Conservation (phyloP, 768 basidiomycete species). For the Pisolithus sp. region DNA sequence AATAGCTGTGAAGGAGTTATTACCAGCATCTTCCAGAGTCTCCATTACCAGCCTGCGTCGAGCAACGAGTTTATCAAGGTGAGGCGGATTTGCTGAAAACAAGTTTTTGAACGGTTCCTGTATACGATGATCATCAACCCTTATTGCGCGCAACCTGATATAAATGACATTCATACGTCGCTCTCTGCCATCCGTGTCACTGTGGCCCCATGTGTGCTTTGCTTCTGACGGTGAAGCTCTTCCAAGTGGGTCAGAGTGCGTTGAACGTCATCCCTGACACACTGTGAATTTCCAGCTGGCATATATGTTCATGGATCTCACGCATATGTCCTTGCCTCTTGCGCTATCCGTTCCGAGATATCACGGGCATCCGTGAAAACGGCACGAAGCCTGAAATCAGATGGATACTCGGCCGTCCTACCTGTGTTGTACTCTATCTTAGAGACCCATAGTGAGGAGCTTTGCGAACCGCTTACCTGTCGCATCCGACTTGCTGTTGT, state of each 20-base stretch:
- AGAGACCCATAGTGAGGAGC: neutral
- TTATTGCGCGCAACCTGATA: neutral
- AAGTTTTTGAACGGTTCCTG: conserved; percentile 20
- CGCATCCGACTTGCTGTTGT: no score
- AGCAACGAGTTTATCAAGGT: conserved; percentile 29
- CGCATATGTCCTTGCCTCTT: conserved; percentile 24
- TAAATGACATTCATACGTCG: conserved; percentile 11
- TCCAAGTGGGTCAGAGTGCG: conserved; percentile 17
- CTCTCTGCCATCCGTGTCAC: conserved; percentile 6
- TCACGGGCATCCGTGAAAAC: conserved; percentile 13
- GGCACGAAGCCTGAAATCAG: conserved; percentile 14
- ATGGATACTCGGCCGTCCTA: conserved; percentile 13
- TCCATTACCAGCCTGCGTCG: conserved; percentile 26
- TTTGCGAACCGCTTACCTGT: neutral
- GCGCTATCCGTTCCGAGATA: conserved; percentile 6
- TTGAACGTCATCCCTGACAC: conserved; percentile 16
- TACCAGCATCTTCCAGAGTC: conserved; percentile 29
- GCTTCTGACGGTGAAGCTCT: conserved; percentile 13
- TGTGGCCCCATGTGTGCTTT: conserved; percentile 2
- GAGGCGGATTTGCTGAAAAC: conserved; percentile 16
- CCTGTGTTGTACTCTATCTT: neutral
- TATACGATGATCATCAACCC: conserved; percentile 1
- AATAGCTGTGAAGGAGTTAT: conserved; percentile 7
- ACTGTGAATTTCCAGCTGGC: neutral
- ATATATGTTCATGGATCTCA: conserved; percentile 10